Conservation (phyloP, 2,329 filamentous ascomycete species). For the Fonsecaea multimorphosa region DNA sequence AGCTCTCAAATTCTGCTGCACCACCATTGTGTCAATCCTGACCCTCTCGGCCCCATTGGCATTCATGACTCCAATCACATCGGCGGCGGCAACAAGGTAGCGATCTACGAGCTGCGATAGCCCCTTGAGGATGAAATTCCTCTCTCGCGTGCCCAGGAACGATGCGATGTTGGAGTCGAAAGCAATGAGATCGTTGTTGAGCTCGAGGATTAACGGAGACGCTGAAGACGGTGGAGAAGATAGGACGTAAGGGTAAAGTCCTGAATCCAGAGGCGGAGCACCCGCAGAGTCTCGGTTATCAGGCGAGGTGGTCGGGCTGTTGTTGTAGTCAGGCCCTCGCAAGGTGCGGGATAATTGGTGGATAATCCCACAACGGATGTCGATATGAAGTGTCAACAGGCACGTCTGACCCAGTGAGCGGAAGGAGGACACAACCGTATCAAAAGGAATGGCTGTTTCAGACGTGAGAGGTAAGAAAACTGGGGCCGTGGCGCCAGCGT, state of each 20-base stretch:
- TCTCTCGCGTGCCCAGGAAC: constrained; percentile 74
- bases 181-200: constrained; percentile 82
- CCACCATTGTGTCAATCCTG: constrained; percentile 89
- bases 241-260: constrained; percentile 51
- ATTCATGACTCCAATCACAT: constrained; percentile 82
- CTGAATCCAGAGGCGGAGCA: constrained; percentile 51
- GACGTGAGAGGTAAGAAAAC: constrained; percentile 87
- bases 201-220: constrained; percentile 72
- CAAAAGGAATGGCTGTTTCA: constrained; percentile 85
- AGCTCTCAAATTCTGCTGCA: constrained; percentile 97
- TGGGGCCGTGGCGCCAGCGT: constrained; percentile 50
- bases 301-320: constrained; percentile 41
- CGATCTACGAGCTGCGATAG: constrained; percentile 78
- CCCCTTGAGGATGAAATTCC: constrained; percentile 75
- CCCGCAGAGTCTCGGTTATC: constrained; percentile 56
- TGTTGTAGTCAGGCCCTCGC: constrained; percentile 54
- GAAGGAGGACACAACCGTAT: constrained; percentile 82
- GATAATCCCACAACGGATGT: constrained; percentile 83
- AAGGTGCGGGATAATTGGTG: constrained; percentile 74
- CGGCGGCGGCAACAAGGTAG: constrained; percentile 75
- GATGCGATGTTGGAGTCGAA: constrained; percentile 82
- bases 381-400: constrained; percentile 84
- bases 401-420: constrained; percentile 78
- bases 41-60: constrained; percentile 80
- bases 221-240: constrained; percentile 51